Conservation (phyloP, 306 rosid species). For the Cucumis cinereus region DNA sequence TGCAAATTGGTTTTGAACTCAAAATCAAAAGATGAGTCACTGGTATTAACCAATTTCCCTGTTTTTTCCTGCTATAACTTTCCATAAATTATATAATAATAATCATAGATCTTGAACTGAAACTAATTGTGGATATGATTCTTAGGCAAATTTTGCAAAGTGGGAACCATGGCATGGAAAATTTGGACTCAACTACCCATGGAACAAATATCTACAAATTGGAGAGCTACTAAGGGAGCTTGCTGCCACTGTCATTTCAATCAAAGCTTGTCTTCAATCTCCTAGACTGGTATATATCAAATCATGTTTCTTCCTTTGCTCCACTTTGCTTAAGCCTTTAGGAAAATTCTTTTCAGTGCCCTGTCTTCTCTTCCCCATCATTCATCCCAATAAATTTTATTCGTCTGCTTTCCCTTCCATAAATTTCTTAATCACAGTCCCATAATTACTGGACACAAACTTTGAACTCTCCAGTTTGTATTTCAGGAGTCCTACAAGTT, state of each 20-base stretch:
- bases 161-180: conserved; percentile 99
- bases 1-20: conserved; percentile 63
- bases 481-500: too few species aligned
- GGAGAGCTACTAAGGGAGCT: conserved; percentile 62
- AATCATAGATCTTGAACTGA: background rate
- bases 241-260: conserved; percentile 39
- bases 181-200: conserved; percentile 74
- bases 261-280: conserved; percentile 38
- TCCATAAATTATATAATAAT: too few species aligned
- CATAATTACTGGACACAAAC: too few species aligned
- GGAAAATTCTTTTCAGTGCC: background rate
- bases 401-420: too few species aligned
- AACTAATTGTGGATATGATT: background rate
- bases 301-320: background rate
- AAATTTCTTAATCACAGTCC: too few species aligned
- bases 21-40: conserved; percentile 55
- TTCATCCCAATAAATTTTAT: background rate
- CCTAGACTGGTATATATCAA: conserved; percentile 41
- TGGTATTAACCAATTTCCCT: conserved; percentile 21
- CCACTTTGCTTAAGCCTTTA: background rate
- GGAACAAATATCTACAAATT: conserved; percentile 62
- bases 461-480: too few species aligned
- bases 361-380: background rate
- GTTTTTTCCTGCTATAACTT: background rate
- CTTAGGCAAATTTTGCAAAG: conserved; percentile 73